phyloP scores from a whole-genome alignment of 306 rosid species.

The Prunus mira region DNA sequence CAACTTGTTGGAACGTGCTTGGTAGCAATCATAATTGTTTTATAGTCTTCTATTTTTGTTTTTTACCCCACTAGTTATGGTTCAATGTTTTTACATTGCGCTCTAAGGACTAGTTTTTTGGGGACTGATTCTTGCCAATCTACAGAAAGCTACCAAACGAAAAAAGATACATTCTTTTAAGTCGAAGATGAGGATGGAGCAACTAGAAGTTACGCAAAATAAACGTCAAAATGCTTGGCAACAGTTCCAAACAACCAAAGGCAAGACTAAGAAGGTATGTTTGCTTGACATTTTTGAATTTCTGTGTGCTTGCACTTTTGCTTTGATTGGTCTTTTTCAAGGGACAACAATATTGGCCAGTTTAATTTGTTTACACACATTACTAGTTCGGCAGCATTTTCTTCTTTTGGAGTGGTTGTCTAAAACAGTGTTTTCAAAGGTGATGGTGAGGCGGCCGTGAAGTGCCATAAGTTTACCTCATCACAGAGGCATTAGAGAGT shows the following conservation, averaged over 20 bases:
- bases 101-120: neutral
- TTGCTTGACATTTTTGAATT: neutral
- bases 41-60: neutral
- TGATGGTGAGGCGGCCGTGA: neutral
- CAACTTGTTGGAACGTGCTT: constrained; percentile 1
- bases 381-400: neutral
- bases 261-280: constrained; percentile 90
- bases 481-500: neutral
- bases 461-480: neutral
- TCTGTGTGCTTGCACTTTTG: constrained; percentile 1
- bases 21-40: constrained; percentile 6
- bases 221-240: constrained; percentile 99
- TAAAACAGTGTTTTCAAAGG: neutral
- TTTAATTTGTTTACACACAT: neutral
- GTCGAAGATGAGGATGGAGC: constrained; percentile 96
- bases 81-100: neutral
- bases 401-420: neutral
- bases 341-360: neutral
- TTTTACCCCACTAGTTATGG: constrained; percentile 9
- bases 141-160: constrained; percentile 78
- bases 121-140: constrained; percentile 20
- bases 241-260: constrained; percentile 92
- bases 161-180: constrained; percentile 96
- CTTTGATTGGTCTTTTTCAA: neutral
- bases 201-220: constrained; percentile 93